Evolutionary conservation across 2,329 filamentous ascomycete species (phyloP), one percentile per base, ranked within the genome.

Genomic region (Coleophoma crateriformis): DNA sequence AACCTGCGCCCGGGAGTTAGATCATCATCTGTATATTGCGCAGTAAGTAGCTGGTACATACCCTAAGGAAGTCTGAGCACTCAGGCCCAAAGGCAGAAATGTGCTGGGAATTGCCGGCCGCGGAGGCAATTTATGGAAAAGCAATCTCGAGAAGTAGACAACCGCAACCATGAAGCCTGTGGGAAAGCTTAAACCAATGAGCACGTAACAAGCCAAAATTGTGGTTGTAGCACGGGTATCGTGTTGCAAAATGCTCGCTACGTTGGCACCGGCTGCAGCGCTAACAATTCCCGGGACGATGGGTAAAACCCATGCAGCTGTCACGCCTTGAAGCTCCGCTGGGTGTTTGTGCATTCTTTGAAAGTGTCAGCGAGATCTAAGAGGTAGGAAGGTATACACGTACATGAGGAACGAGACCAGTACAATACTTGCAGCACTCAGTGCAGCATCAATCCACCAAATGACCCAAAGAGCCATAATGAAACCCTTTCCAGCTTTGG

Each of bases 91-190:
- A 3, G 46, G 46, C 3, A 47, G 33, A 22, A 47, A 47, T 4
- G 39, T 40, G 17, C 35, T 40, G 3, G 39, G 35, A 33, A 47
- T 47, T 27, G 39, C 46, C 17, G 37, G 35, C 41, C 46, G 20
- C 4, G 46, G 46, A 14, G 46, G 46, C 13, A 87, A 71, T 45
- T 82, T 80, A 65, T 87, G 78, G 4, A 87, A 64, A 5, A 78
- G 79, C 17, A 88, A 70, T 14, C 84, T 79, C 51, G 84, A 79
- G 60, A 85, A 85, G 65, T 87, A 88, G 40, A 87, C 75, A 15
- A 78, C 78, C 34, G 87, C 68, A 22, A 85, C 76, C 44, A 76
- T 73, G 62, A 82, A 74, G 2, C 82, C 77, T 46, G 87, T 64
- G 0, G 76, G 77, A 5, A 73, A 73, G 11, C 81, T 79, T 50